Evolutionary conservation across 495 filamentous ascomycete genomes (phyloP), one percentile per base, ranked within the genome.

Genomic region (Barbatosphaeria neglecta): DNA sequence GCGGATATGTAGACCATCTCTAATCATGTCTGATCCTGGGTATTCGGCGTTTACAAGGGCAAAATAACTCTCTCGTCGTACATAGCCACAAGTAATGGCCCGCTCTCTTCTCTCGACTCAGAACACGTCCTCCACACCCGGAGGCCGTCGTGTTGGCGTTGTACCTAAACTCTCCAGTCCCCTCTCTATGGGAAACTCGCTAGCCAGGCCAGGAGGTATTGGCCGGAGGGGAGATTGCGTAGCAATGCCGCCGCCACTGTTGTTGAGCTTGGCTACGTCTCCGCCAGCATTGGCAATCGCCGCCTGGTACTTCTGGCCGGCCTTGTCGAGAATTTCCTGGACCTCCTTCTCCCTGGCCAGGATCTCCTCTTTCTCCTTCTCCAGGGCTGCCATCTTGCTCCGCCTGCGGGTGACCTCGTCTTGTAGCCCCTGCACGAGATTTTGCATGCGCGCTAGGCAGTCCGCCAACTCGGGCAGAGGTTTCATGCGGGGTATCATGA

Each of bases 251-350:
- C 31, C 2, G 9, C 13, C 31, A 15, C 13, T n/a, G 9, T 4
- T 4, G 13, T 48, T 56, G 46, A 62, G n/a, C 37, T 54, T 60
- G 20, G n/a, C n/a, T n/a, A 25, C 35, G 3, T 37, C 48, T 39
- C 46, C 47, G 9, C 41, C 46, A 33, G 48, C 50, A 27, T 50
- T 38, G 42, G 66, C 65, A 47, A 70, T 60, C 8, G 63, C 57
- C 10, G 50, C 62, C 22, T 68, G 64, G 62, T 88, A 94, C 47
- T 82, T 78, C 43, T 86, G 85, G 0, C 86, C 87, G 0, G 88
- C 84, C 58, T 93, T 84, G 57, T 83, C 83, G 44, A 97, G 70
- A 47, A 90, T 66, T 23, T 71, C 72, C 64, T 95, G 89, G 5
- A 95, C 83, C 66, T 90, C 85, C 17, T 74, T 76, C 65, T 95